Evolutionary conservation across 495 filamentous ascomycete species (phyloP), one percentile per base, ranked within the genome.

Genomic region (Clohesyomyces aquaticus): DNA sequence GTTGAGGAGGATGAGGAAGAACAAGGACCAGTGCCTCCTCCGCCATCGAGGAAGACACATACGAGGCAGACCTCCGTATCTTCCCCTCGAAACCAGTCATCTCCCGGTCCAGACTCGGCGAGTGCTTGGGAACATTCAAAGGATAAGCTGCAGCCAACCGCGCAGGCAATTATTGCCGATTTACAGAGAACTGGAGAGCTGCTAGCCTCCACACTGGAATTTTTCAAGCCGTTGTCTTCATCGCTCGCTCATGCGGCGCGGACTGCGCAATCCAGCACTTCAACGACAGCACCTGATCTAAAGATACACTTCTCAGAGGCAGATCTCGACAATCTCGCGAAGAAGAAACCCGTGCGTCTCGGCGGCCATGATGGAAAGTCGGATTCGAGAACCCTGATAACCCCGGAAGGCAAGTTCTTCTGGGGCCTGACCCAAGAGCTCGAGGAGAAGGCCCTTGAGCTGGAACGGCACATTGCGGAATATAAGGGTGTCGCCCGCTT

Each of bases 361-460:
- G 78, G 69, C 11, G 74, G 72, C 27, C 55, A 68, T 6, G 67
- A 74, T 23, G 64, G 65, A 18, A 70, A 66, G 14, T 48, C 67
- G 27, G 70, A 68, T 56, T 71, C 71, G 28, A 79, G 82, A 25
- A 82, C 85, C 54, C 76, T 94, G 48, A 85, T 94, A 53, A 92
- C 89, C 0, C 90, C 92, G 2, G 86, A 88, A 59, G 91, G 91
- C 3, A 85, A 87, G 57, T 87, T 89, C 55, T 79, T 97, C 26
- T 85, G 85, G 38, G 90, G 91, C 63, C 78, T 98, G 21, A 87
- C 82, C 11, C 71, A 80, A 14, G 87, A 89, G 27, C 89, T 95
- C 70, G 91, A 96, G 63, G 80, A 88, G 22, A 83, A 87, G 9
- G 93, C 90, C 61, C 76, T 97, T 14, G 79, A 84, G 54, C 80